Base-by-base conservation (phyloP, 2,329 filamentous ascomycete species). In the Penicillium sp. region DNA sequence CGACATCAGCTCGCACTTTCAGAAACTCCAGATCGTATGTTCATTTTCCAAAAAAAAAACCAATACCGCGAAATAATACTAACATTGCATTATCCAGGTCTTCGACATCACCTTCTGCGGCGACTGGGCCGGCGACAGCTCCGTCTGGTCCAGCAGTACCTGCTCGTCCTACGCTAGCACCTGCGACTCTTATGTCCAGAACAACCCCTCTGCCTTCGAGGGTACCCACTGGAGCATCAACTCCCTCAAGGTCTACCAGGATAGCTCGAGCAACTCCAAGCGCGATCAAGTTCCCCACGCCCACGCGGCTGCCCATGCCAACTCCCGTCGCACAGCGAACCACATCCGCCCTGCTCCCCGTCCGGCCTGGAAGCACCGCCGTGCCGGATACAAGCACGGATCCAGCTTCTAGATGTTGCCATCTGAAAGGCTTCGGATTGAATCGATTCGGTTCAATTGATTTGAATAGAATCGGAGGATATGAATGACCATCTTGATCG, bases 61-160 rank as follows among this genome's bases (percentile, higher is more conserved):
- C 26, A 27, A 29, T 9, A 11, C 9, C 1, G 14, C 53, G 14
- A 39, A 37, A 44, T 35, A 48, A 39, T 48, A 64, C 44, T 27
- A 35, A n/a, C 29, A 23, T 52, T 19, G 13, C 27, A 26, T 50
- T 13, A 16, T 52, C 14, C 50, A 76, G 74, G 68, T 77, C 52
- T 77, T 88, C 37, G 96, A 90, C 76, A 95, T 88, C 1, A 90
- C 89, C 6, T 91, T 96, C 73, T 97, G 93, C 74, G 93, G 93
- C 21, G 85, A 89, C 69, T 96, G 92, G 92, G 92, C 92, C 8
- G 91, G 91, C 25, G 72, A 78, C 7, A 91, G 90, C 25, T 72
- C 78, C 43, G 85, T 87, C 33, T 96, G 89, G 88, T 67, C 69
- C 49, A 68, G 72, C 31, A 81, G 87, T 58, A 81, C 83, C 44